These are phyloP conservation scores for Candida rishiriensis DNA, from an alignment of 805 yeast species.

Conservation along the genomic window DNA sequence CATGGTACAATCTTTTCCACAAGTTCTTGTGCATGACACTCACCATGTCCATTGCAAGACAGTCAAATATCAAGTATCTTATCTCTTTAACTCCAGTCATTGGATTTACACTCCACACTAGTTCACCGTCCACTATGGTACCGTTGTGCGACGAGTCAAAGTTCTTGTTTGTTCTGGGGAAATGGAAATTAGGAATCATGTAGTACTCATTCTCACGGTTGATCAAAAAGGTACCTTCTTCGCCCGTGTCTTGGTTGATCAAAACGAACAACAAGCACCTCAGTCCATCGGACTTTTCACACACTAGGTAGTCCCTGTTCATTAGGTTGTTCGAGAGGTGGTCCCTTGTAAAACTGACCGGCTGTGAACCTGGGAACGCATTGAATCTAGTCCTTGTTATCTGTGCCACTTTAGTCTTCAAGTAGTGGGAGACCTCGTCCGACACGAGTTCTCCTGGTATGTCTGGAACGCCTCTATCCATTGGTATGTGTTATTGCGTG, in stretches of 20 bases:
- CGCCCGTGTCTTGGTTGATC: slow-evolving; percentile 57
- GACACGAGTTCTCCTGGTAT: slow-evolving; percentile 85
- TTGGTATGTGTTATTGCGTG: not conserved
- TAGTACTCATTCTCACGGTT: slow-evolving; percentile 87
- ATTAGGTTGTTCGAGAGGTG: slow-evolving; percentile 63
- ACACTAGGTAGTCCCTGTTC: slow-evolving; percentile 80
- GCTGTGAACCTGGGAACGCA: slow-evolving; percentile 89
- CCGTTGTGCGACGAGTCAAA: slow-evolving; percentile 72
- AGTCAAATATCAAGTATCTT: slow-evolving; percentile 85
- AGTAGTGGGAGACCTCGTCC: slow-evolving; percentile 60
- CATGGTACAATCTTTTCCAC: slow-evolving; percentile 81
- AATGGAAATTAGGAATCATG: slow-evolving; percentile 77
- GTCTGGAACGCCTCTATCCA: slow-evolving; percentile 60
- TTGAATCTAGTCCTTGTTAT: slow-evolving; percentile 52
- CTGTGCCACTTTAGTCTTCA: slow-evolving; percentile 64
- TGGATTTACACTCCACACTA: slow-evolving; percentile 66
- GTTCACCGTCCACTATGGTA: slow-evolving; percentile 89
- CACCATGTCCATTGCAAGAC: slow-evolving; percentile 77
- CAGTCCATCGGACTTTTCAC: slow-evolving; percentile 94
- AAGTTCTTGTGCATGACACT: slow-evolving; percentile 65
- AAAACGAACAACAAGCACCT: slow-evolving; percentile 72
- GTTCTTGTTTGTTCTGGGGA: slow-evolving; percentile 53
- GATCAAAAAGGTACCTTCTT: slow-evolving; percentile 85
- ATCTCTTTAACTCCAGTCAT: slow-evolving; percentile 55
- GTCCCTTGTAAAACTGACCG: slow-evolving; percentile 77